Evolutionary conservation across 1,284 basidiomycete species (phyloP), one percentile per base, ranked within the genome.

Genomic region (Trichosporon faecale): DNA sequence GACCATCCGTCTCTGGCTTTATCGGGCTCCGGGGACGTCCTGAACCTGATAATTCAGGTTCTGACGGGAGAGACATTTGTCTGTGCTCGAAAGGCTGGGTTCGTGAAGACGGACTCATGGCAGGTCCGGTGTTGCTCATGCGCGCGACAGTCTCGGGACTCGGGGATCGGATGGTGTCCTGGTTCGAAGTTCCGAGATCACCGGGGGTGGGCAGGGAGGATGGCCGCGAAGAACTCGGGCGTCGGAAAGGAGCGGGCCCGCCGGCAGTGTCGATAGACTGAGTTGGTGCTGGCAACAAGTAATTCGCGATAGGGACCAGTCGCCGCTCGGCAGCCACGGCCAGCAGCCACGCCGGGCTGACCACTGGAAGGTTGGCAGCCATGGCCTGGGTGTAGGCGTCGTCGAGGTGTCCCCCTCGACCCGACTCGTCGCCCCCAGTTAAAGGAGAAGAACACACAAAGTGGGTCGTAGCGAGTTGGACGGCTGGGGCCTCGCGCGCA

Each of bases 381-480:
- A 95, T 83, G 0, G 95, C 95, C 44, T 93, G 89, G 80, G 95
- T 93, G 80, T 97, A 97, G 76, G 94, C 93, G 3, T 91, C 92
- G 90, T 75, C 81, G 44, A 76, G 73, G 33, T 70, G 67, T 7
- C 78, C 79, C 3, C 78, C 77, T 55, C 77, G 67, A 16, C 78
- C 79, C 21, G 68, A 66, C 25, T 87, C 86, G 2, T 90, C 88
- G 2, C 89, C 90, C 7, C 80, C 78, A 23, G 37, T 31, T 0
- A 80, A 71, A 1, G 94, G 91, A 0, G 91, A 93, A 2, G 93
- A 95, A 79, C 94, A 96, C 44, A 97, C 94, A 76, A 96, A 97
- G 82, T 98, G 95, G 0, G 94, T 96, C 5, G 95, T 97, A 78
- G 97, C 95, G 70, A 98, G 95, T 84, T 95, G 93, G 29, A 99